Base-by-base conservation (phyloP, 2,329 filamentous ascomycete genomes). In the Aspergillus tanneri region DNA sequence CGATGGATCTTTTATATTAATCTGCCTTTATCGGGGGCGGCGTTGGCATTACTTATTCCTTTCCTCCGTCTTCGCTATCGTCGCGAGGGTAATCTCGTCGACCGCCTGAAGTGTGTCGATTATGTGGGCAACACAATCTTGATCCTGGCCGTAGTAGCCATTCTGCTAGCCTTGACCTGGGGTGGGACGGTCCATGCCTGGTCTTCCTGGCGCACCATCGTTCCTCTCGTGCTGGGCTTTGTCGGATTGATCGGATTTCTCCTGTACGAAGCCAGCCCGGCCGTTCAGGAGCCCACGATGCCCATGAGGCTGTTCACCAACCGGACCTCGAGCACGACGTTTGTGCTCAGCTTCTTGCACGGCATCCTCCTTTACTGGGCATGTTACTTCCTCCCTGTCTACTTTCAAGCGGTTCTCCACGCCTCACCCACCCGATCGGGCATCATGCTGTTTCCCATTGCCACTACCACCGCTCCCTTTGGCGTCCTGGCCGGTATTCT, bases 381-480 rank as follows among this genome's bases (percentile, higher is more conserved):
- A 14, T 9, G 16, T 11, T 44, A 37, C 16, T 72, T 72, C 52
- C 44, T 73, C 3, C 69, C 72, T 0, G 52, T 73, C 2, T 75
- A 70, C 47, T 71, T 74, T 47, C 70, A 74, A 35, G 59, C 56
- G 1, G 70, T 74, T 0, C 51, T 55, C 4, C 30, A 56, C 0
- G 59, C 60, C 3, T 55, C 61, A 0, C 66, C 73, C 0, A 44
- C 55, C 0, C 48, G 60, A 0, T 61, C 67, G 3, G 59, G 65
- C 3, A 47, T 62, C 2, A 42, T 51, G 2, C 49, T 64, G 4
- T 40, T 67, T 1, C 62, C 65, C 0, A 51, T 36, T 2, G 46
- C 55, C 12, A 36, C 63, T 2, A 38, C 39, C 1, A 19, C 53
- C 8, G 30, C 61, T 0, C 43, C 53, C 1, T 43, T 45, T 6